phyloP scores from a whole-genome alignment of 495 filamentous ascomycete genomes.

The Trypethelium eluteriae region DNA sequence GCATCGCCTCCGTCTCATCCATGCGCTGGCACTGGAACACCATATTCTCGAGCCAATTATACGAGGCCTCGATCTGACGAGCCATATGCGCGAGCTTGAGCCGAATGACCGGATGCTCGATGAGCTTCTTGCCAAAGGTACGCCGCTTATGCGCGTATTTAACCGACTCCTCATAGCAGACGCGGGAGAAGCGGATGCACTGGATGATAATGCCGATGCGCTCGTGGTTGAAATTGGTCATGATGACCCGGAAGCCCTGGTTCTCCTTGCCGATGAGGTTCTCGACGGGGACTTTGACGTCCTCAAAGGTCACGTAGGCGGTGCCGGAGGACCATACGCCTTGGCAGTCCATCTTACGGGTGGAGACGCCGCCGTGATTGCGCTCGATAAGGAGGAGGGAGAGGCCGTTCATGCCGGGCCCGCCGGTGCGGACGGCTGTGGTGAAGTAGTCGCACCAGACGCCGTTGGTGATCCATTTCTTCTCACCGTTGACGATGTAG shows the following conservation, averaged over 20 bases:
- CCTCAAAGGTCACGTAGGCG: constrained; percentile 95
- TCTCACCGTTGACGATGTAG: constrained; percentile 98
- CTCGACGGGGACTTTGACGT: constrained; percentile 96
- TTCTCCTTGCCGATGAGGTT: constrained; percentile 97
- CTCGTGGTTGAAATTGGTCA: constrained; percentile 99
- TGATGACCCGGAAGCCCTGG: constrained; percentile 94
- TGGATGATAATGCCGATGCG: constrained; percentile 98
- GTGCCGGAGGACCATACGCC: constrained; percentile 93
- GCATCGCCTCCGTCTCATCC: constrained; percentile 91
- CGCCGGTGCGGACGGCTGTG: constrained; percentile 84
- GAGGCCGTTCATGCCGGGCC: constrained; percentile 79
- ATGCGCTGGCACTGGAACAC: constrained; percentile 89
- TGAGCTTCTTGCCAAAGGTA: constrained; percentile 91
- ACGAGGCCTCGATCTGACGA: constrained; percentile 89
- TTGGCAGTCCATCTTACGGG: constrained; percentile 95
- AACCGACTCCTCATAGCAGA: constrained; percentile 92
- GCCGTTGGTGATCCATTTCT: constrained; percentile 99
- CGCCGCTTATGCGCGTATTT: constrained; percentile 94
- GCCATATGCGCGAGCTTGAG: constrained; percentile 98
- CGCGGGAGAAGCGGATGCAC: constrained; percentile 86
- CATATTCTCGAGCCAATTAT: constrained; percentile 95
- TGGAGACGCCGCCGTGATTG: constrained; percentile 70
- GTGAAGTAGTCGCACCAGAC: constrained; percentile 97
- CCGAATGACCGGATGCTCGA: constrained; percentile 95
- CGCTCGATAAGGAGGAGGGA: constrained; percentile 85